Conservation (phyloP, 768 basidiomycete genomes). For the Kwoniella sp. region DNA sequence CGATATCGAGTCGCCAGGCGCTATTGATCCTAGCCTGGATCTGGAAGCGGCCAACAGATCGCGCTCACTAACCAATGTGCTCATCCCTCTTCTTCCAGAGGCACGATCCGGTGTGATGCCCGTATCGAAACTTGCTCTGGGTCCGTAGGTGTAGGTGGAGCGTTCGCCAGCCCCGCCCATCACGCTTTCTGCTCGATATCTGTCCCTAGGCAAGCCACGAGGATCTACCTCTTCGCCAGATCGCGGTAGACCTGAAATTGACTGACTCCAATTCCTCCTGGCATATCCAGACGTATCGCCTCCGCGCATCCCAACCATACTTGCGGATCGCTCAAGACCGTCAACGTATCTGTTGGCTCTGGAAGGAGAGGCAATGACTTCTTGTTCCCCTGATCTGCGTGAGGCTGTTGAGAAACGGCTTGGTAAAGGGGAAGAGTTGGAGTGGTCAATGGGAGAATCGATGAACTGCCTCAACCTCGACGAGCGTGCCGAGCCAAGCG, state of each 20-base stretch:
- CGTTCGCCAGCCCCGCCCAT: slow-evolving; percentile 13
- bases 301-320: slow-evolving; percentile 2
- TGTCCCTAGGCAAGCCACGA: slow-evolving; percentile 20
- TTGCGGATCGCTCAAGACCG: slow-evolving; percentile 16
- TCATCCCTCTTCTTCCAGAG: slow-evolving; percentile 6
- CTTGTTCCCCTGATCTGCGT: slow-evolving; percentile 6
- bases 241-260: slow-evolving; percentile 32
- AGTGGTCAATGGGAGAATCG: slow-evolving; percentile 21
- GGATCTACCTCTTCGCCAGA: slow-evolving; percentile 12
- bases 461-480: slow-evolving; percentile 19
- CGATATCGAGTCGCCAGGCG: slow-evolving; percentile 41
- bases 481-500: slow-evolving; percentile 15
- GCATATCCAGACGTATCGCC: slow-evolving; percentile 20
- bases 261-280: slow-evolving; percentile 34
- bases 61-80: slow-evolving; percentile 19
- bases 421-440: slow-evolving; percentile 16
- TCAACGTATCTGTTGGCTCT: slow-evolving; percentile 14
- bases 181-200: slow-evolving; percentile 31
- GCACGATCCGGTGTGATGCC: slow-evolving; percentile 9
- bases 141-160: slow-evolving; percentile 23
- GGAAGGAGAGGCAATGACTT: slow-evolving; percentile 19
- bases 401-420: slow-evolving; percentile 11
- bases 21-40: slow-evolving; percentile 18
- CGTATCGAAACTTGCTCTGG: slow-evolving; percentile 16
- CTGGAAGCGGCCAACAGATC: slow-evolving; percentile 10